Percentiles rank a stretch among this genome's conserved stretches.
Evolutionary conservation across 768 basidiomycete genomes (phyloP).

Genomic region (Boletus sp.): DNA sequence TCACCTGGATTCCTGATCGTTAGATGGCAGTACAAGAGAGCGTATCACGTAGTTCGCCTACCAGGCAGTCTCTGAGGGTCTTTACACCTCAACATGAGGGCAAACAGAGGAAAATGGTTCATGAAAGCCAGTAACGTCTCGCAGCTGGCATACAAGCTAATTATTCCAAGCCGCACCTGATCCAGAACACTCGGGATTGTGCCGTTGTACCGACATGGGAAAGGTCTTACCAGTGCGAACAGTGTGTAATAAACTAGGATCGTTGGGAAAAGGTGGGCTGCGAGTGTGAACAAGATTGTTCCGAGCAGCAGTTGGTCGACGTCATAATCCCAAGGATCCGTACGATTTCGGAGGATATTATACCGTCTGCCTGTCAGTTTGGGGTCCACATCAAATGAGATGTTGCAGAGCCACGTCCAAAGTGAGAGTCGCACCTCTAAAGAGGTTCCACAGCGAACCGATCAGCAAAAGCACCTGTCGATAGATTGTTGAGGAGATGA

Average conservation of each 20-base stretch:
- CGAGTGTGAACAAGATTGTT: slow-evolving; percentile 80
- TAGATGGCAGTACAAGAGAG: neutral
- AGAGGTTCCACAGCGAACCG: slow-evolving; percentile 82
- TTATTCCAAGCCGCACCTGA: slow-evolving; percentile 52
- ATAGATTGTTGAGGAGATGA: slow-evolving; percentile 59
- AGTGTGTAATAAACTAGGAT: slow-evolving; percentile 81
- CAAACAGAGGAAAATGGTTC: slow-evolving; percentile 92
- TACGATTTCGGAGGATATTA: slow-evolving; percentile 83
- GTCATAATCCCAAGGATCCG: slow-evolving; percentile 87
- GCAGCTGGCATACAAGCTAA: slow-evolving; percentile 57
- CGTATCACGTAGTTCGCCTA: slow-evolving; percentile 23
- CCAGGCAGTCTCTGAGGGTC: slow-evolving; percentile 83
- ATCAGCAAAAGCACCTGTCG: slow-evolving; percentile 53
- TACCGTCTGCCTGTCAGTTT: slow-evolving; percentile 69
- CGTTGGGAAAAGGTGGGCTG: slow-evolving; percentile 82
- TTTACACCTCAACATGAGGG: slow-evolving; percentile 77
- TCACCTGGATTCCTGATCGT: slow-evolving; percentile 19
- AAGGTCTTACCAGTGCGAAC: slow-evolving; percentile 58
- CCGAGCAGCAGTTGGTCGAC: slow-evolving; percentile 94
- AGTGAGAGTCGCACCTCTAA: slow-evolving; percentile 58
- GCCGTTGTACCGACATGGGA: neutral
- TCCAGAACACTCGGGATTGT: neutral
- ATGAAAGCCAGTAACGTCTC: slow-evolving; percentile 72
- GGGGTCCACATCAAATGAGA: neutral
- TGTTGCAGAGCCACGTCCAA: neutral